Base-by-base conservation (phyloP, 805 yeast genomes). In the Candida silvatica region DNA sequence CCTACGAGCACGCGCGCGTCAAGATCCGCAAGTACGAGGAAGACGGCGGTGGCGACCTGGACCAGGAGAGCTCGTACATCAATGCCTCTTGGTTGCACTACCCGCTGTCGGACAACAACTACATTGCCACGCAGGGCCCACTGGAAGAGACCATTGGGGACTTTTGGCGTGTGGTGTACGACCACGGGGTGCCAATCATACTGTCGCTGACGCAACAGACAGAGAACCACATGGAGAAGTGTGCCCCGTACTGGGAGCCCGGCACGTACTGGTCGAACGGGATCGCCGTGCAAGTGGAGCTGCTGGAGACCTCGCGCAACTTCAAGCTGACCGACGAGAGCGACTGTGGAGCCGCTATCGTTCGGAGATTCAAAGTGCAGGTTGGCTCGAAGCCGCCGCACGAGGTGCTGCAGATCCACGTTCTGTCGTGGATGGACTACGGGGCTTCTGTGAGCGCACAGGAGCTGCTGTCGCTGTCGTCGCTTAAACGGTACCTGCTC, bases 101-200 rank as follows among this genome's bases (percentile, higher is more conserved):
- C 49, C 39, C 64, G 51, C 37, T 59, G 45, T 47, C 68, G 28
- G 33, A 47, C 4, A 39, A 58, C 27, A 67, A 69, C 27, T 82
- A 80, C 50, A 83, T 88, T 46, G 96, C 95, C 0, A 72, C 94
- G 1, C 96, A 90, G 56, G 98, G 96, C 3, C 98, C 98, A 3
- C 56, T 83, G 39, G 55, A 54, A 3, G 69, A 69, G 26, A 90
- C 97, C 0, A 68, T 79, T 19, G 77, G 76, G 14, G 95, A 90
- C 54, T 88, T 90, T 49, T 87, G 94, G 80, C 80, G 79, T 37
- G 75, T 87, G 60, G 68, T 83, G 12, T 61, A 74, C 28, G 77
- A 79, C 38, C 73, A 83, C 44, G 55, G 66, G 15, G 70, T 77
- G 9, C 78, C 82, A 5, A 53, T 90, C 3, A 73, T 90, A 19